Evolutionary conservation across 108 stramenopile genomes (phyloP), one percentile per base, ranked within the genome.

Genomic region (Fragilaria crotonensis): DNA sequence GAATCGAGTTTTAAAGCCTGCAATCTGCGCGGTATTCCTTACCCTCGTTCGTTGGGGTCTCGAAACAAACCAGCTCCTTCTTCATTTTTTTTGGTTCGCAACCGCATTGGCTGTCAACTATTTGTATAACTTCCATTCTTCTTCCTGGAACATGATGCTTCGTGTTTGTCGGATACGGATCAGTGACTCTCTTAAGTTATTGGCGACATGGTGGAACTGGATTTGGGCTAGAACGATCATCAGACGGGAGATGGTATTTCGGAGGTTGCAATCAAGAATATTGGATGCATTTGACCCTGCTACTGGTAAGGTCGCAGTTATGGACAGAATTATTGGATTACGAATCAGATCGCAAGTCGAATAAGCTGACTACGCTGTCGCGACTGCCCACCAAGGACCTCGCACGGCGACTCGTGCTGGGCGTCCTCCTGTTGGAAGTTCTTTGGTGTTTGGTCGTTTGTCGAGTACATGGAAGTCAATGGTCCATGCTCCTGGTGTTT

Each of bases 251-350:
- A n/a, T n/a, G n/a, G n/a, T n/a, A n/a, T n/a, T 1, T 46, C 4
- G 19, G 19, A 21, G 45, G 45, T 3, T 46, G 45, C 45, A 46
- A 46, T 21, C 2, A 46, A 21, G 2, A 21, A 4, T 46, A 46
- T 46, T 46, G 45, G 45, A 46, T 4, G 22, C 45, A 46, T 46
- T 46, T 46, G 22, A 21, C 20, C 2, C 22, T 46, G 19, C 45
- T 46, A 2, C 20, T 46, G 45, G 19, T 46, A 4, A 2, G 45
- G 2, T 21, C 45, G 4, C 45, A 46, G 4, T 46, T 46, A 4
- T 46, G 45, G 45, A 46, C 22, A 21, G 45, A 46, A 46, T 46
- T 21, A 21, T 21, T 46, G 45, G 45, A 46, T 46, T 46, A 46
- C 22, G 45, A 46, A 46, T 46, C 45, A 46, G 45, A 46, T 46